phyloP scores from a whole-genome alignment of 192 early-diverging fungal genomes.

The Rhizophagus prolifer region DNA sequence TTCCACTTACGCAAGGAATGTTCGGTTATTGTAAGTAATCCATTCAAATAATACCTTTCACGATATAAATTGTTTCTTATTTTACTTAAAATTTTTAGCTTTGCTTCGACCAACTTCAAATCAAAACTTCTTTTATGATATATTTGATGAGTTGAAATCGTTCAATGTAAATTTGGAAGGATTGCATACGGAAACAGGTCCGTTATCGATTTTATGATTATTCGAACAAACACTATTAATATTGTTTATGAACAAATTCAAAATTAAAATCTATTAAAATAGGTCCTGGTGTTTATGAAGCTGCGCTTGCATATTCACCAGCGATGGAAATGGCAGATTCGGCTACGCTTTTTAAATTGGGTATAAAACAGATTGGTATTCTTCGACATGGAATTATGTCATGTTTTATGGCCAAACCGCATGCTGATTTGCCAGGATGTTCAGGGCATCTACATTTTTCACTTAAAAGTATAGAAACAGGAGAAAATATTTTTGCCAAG shows the following conservation, averaged over 20 bases:
- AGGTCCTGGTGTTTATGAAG: constrained; percentile 83
- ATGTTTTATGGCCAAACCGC: constrained; percentile 86
- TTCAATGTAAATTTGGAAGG: constrained; percentile 70
- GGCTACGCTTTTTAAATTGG: constrained; percentile 76
- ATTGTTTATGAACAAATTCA: not conserved
- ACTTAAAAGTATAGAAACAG: constrained; percentile 46
- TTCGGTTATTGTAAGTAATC: constrained; percentile 65
- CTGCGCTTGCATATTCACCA: constrained; percentile 63
- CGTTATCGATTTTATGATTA: not conserved
- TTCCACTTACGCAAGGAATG: constrained; percentile 75
- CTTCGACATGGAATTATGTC: constrained; percentile 68
- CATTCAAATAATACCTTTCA: too few relatives aligned
- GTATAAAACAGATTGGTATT: constrained; percentile 67
- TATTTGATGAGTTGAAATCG: constrained; percentile 61
- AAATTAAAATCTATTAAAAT: not conserved
- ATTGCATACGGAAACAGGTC: constrained; percentile 79
- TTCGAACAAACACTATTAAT: not conserved
- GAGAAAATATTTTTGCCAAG: constrained; percentile 55
- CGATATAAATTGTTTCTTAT: not conserved
- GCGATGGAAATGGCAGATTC: constrained; percentile 65
- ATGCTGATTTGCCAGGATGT: constrained; percentile 68
- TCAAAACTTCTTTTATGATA: constrained; percentile 67
- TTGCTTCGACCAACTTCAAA: constrained; percentile 65
- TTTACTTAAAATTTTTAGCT: not conserved
- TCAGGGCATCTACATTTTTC: constrained; percentile 81